These are phyloP conservation scores for Fusarium citri DNA, from an alignment of 2,329 filamentous ascomycete genomes.

Conservation along the genomic window DNA sequence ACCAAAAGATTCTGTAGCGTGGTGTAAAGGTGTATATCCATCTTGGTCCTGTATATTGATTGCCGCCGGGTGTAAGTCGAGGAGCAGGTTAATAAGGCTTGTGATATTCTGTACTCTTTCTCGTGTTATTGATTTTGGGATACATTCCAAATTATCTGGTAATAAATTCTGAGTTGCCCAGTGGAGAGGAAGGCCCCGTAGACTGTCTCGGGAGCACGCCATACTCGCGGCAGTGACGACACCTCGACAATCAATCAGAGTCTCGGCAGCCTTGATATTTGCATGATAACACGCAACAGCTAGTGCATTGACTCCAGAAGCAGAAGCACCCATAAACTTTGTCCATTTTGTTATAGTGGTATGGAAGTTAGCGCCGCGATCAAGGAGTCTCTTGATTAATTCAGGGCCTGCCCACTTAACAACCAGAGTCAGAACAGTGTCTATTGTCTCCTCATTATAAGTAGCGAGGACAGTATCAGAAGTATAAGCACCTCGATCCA, in stretches of 20 bases:
- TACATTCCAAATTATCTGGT: background rate
- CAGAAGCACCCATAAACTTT: background rate
- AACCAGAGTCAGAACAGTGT: background rate
- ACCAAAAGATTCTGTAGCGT: background rate
- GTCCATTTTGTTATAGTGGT: background rate
- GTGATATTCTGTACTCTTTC: background rate
- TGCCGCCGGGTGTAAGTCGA: background rate
- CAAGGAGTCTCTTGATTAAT: slow-evolving; percentile 1
- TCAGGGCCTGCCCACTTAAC: background rate
- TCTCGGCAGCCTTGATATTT: background rate
- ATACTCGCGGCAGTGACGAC: background rate
- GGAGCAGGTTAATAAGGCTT: background rate
- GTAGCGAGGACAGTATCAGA: background rate
- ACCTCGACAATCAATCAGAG: background rate
- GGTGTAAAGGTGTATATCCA: background rate
- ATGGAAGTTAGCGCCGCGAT: background rate
- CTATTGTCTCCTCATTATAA: background rate
- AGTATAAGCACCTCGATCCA: background rate
- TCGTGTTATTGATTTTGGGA: background rate
- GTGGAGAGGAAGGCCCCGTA: background rate
- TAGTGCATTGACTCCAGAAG: background rate
- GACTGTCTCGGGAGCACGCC: background rate
- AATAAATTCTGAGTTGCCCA: background rate
- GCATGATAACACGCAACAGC: background rate
- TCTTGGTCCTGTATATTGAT: background rate